These are phyloP conservation scores for Articulospora tetracladia DNA, from an alignment of 495 filamentous ascomycete genomes.

Conservation along the genomic window DNA sequence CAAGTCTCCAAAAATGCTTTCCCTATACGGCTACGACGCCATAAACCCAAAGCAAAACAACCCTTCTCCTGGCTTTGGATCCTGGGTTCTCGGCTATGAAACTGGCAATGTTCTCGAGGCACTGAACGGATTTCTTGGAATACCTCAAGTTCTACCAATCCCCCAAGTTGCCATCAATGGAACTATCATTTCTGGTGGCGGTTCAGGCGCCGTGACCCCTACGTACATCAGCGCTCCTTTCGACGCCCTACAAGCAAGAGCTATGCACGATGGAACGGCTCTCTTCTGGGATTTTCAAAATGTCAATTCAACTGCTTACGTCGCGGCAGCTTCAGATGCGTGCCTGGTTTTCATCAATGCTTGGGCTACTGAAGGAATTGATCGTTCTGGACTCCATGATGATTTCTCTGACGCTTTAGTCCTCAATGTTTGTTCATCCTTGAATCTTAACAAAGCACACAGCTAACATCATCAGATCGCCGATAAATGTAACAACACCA, in stretches of 20 bases:
- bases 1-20: constrained; percentile 41
- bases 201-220: constrained; percentile 15
- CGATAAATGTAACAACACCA: constrained; percentile 51
- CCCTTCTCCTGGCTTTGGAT: not conserved
- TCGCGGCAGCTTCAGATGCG: constrained; percentile 54
- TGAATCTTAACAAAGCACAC: not conserved
- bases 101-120: too few species aligned
- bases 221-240: constrained; percentile 44
- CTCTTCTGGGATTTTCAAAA: constrained; percentile 42
- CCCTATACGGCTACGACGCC: constrained; percentile 50
- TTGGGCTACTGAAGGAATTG: constrained; percentile 52
- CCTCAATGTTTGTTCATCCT: constrained; percentile 35
- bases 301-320: constrained; percentile 28
- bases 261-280: constrained; percentile 51
- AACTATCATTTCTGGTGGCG: constrained; percentile 72
- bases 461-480: constrained; percentile 28
- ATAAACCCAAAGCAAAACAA: not conserved
- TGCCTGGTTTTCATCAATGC: constrained; percentile 64
- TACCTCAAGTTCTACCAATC: not conserved
- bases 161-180: constrained; percentile 58
- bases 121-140: not conserved
- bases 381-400: constrained; percentile 37
- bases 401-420: constrained; percentile 55
- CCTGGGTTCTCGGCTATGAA: constrained; percentile 58
- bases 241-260: constrained; percentile 50